Conservation (phyloP, 768 basidiomycete genomes). For the Ramaria sp. region DNA sequence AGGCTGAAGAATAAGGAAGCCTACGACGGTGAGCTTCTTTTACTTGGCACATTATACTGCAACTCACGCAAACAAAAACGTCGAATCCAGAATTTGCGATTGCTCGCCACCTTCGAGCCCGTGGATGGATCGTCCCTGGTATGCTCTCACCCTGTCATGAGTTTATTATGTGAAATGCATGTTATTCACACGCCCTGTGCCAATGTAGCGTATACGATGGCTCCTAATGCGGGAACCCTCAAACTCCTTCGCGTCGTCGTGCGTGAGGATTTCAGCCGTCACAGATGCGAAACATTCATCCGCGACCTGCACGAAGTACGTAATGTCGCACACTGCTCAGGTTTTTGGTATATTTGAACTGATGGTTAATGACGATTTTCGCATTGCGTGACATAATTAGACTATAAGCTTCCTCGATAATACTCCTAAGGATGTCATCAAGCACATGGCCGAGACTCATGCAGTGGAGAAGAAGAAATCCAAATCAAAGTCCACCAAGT, state of each 20-base stretch:
- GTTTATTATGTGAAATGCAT: not conserved
- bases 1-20: conserved; percentile 14
- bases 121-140: conserved; percentile 15
- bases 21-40: conserved; percentile 13
- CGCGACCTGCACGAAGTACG: conserved; percentile 16
- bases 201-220: conserved; percentile 10
- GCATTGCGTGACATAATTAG: not conserved
- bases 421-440: conserved; percentile 16
- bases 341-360: not conserved
- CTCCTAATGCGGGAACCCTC: conserved; percentile 14
- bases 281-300: conserved; percentile 18
- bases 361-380: not conserved
- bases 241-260: conserved; percentile 23
- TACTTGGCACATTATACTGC: not conserved
- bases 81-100: conserved; percentile 22
- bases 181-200: not conserved
- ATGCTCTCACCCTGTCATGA: not conserved
- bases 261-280: conserved; percentile 20
- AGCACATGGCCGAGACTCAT: conserved; percentile 13
- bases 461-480: not conserved
- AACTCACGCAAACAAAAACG: not conserved
- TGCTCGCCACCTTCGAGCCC: conserved; percentile 15
- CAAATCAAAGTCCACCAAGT: conserved; percentile 6
- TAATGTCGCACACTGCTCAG: not conserved
- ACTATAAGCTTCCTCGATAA: conserved; percentile 16